Conservation (phyloP, 169 alveolate genomes). For the Plasmodium gaboni region DNA sequence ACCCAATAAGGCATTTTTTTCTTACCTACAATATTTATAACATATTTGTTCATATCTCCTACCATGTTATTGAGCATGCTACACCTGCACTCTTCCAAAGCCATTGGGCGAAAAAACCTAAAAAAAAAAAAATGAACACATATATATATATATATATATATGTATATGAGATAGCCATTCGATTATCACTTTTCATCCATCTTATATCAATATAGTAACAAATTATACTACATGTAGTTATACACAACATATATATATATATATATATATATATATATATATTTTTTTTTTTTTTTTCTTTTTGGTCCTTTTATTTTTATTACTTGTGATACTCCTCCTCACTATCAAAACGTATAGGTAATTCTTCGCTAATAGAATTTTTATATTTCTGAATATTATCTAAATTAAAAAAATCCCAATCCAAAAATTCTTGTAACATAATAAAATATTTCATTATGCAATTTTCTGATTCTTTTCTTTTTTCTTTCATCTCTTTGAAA, state of each 20-base stretch:
- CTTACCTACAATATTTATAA: slow-evolving; percentile 43
- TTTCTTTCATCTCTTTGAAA: slow-evolving; percentile 64
- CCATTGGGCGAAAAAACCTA: slow-evolving; percentile 72
- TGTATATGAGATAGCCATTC: neutral
- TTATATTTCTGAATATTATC: slow-evolving; percentile 36
- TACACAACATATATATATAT: neutral
- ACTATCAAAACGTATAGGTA: slow-evolving; percentile 29
- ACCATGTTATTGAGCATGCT: slow-evolving; percentile 38
- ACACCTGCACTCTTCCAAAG: slow-evolving; percentile 65
- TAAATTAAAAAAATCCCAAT: slow-evolving; percentile 66
- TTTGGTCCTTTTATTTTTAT: neutral
- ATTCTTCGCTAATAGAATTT: slow-evolving; percentile 50
- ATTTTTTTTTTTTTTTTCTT: neutral
- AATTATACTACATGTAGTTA: no score
- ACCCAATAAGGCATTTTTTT: slow-evolving; percentile 68
- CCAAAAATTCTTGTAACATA: slow-evolving; percentile 69
- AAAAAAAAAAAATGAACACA: neutral
- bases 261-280: no score
- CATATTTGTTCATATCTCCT: slow-evolving; percentile 34
- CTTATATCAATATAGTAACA: no score
- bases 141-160: slow-evolving; percentile 9
- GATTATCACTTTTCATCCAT: no score
- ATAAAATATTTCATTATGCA: slow-evolving; percentile 33
- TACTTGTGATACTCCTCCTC: slow-evolving; percentile 71
- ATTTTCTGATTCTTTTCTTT: slow-evolving; percentile 62